These are phyloP conservation scores for Selaginella moellendorffii DNA, from an alignment of 75 land plant species.

Conservation along the genomic window DNA sequence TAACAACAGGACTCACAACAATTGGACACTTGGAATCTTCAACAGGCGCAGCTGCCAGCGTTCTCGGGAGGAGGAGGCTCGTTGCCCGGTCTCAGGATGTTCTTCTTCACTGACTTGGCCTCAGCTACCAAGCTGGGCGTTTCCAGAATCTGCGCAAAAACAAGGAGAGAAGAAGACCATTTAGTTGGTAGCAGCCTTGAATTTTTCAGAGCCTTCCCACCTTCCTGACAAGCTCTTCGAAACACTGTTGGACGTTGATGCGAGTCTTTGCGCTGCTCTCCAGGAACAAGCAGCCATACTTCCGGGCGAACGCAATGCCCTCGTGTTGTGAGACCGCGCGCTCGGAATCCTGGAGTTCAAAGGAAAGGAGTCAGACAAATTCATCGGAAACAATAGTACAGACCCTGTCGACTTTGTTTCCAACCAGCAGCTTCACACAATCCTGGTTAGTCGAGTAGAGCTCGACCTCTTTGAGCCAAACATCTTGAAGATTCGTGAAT, in stretches of 20 bases:
- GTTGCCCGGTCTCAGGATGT: conserved; percentile 39
- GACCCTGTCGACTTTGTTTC: conserved; percentile 91
- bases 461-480: conserved; percentile 86
- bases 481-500: conserved; percentile 76
- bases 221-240: conserved; percentile 80
- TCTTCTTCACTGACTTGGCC: conserved; percentile 36
- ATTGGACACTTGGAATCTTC: too few species aligned
- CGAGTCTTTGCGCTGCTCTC: conserved; percentile 93
- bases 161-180: not conserved
- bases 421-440: conserved; percentile 90
- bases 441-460: conserved; percentile 70
- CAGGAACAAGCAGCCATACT: conserved; percentile 54
- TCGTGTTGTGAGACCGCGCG: conserved; percentile 67
- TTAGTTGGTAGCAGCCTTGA: not conserved
- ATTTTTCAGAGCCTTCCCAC: conserved; percentile 21
- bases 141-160: conserved; percentile 52
- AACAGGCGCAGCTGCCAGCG: conserved; percentile 9
- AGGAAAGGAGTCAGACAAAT: not conserved
- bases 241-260: conserved; percentile 76
- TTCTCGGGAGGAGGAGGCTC: not conserved
- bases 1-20: too few species aligned
- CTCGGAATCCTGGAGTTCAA: conserved; percentile 45
- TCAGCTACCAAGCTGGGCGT: conserved; percentile 74
- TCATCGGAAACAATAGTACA: conserved; percentile 6
- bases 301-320: conserved; percentile 62